phyloP scores from a whole-genome alignment of 129 eudicot species.

The Ambrosia artemisiifolia region DNA sequence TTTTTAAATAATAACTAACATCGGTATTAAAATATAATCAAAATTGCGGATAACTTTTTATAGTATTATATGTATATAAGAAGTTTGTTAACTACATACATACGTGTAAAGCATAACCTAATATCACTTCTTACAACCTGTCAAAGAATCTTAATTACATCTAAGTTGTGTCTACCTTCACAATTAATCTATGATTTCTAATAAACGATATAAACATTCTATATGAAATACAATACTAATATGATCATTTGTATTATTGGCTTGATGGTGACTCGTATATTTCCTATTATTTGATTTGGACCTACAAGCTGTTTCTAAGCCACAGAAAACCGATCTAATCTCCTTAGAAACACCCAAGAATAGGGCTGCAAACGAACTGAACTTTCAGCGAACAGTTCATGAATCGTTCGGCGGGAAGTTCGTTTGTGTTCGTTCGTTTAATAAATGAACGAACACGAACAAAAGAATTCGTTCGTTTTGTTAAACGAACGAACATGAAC shows the following conservation, averaged over 20 bases:
- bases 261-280: not conserved
- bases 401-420: too few relatives aligned
- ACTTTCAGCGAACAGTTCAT: too few relatives aligned
- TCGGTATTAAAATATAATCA: not conserved
- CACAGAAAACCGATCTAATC: too few relatives aligned
- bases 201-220: not conserved
- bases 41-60: not conserved
- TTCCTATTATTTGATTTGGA: too few relatives aligned
- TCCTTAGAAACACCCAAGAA: too few relatives aligned
- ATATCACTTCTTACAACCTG: conserved; percentile 6
- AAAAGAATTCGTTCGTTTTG: too few relatives aligned
- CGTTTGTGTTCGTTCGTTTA: too few relatives aligned
- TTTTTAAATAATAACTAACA: not conserved
- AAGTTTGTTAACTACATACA: conserved; percentile 7
- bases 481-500: too few relatives aligned
- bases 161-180: not conserved
- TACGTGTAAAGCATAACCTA: conserved; percentile 1
- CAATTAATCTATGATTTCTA: not conserved
- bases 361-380: too few relatives aligned
- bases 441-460: too few relatives aligned
- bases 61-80: not conserved
- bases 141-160: conserved; percentile 7
- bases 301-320: too few relatives aligned
- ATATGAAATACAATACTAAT: not conserved
- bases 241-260: not conserved